These are phyloP conservation scores for Periconia digitata DNA, from an alignment of 2,329 filamentous ascomycete genomes.

Conservation along the genomic window DNA sequence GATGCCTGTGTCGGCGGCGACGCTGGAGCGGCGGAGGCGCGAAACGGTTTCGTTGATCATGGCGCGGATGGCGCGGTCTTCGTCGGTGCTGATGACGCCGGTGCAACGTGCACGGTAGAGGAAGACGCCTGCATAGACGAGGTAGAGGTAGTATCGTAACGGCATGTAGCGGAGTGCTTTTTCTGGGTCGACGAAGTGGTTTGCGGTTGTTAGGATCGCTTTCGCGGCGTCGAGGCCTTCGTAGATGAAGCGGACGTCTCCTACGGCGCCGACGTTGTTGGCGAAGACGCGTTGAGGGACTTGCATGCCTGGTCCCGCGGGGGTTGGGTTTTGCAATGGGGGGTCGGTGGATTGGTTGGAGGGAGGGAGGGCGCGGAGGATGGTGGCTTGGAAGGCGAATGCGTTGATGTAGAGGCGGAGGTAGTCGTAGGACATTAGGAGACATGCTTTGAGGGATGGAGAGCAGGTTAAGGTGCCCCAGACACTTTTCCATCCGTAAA, in stretches of 20 bases:
- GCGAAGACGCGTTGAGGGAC: constrained; percentile 49
- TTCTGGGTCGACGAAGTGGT: constrained; percentile 53
- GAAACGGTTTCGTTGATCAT: constrained; percentile 52
- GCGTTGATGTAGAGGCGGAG: constrained; percentile 73
- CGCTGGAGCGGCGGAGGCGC: constrained; percentile 47
- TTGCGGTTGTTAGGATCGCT: constrained; percentile 52
- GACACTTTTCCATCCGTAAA: constrained; percentile 69
- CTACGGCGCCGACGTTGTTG: constrained; percentile 53
- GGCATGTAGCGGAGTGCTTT: constrained; percentile 52
- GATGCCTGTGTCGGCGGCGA: constrained; percentile 38
- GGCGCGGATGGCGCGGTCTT: constrained; percentile 49
- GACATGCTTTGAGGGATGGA: constrained; percentile 64
- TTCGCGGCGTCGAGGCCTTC: constrained; percentile 54
- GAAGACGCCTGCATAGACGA: constrained; percentile 53
- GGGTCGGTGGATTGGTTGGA: constrained; percentile 16
- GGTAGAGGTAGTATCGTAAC: constrained; percentile 52
- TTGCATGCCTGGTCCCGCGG: constrained; percentile 29
- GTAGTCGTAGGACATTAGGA: constrained; percentile 73
- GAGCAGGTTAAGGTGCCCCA: constrained; percentile 70
- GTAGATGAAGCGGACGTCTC: constrained; percentile 54
- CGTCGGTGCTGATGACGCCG: constrained; percentile 50
- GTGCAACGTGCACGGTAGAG: constrained; percentile 52
- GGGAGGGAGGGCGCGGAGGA: constrained; percentile 48
- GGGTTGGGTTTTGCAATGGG: constrained; percentile 1
- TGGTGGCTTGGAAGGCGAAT: constrained; percentile 74